Evolutionary conservation across 495 filamentous ascomycete genomes (phyloP).

Genomic region (Tuber indicum): DNA sequence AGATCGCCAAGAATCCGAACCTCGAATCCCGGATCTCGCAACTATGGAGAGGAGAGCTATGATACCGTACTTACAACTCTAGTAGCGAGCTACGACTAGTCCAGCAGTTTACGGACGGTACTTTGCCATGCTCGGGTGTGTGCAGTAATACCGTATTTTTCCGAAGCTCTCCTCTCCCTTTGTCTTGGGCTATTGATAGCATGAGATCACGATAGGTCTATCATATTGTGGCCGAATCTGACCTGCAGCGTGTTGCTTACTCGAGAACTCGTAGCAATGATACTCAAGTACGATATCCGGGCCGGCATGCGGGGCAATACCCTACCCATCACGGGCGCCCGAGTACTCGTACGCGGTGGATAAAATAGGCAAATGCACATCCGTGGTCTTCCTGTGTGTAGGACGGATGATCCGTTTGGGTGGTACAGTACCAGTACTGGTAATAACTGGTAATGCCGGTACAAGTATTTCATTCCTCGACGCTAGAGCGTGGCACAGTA

Average conservation of each 20-base stretch:
- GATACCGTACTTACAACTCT: not conserved
- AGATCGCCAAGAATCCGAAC: not conserved
- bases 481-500: not conserved
- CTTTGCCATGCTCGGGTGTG: not conserved
- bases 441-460: not conserved
- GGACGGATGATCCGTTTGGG: not conserved
- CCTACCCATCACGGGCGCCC: not conserved
- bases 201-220: not conserved
- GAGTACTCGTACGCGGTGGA: not conserved
- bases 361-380: not conserved
- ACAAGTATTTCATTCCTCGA: not conserved
- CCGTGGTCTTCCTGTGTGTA: no score
- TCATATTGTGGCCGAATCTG: no score
- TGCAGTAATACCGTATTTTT: not conserved
- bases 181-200: not conserved
- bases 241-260: no score
- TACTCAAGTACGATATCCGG: no score
- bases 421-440: not conserved
- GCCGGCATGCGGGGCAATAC: no score
- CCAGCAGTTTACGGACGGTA: not conserved
- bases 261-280: no score
- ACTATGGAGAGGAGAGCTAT: not conserved
- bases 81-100: no score
- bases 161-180: not conserved
- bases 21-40: not conserved